Percentiles rank a stretch among this genome's conserved stretches.
These are phyloP conservation scores for Penicillium argentinense DNA, from an alignment of 495 filamentous ascomycete genomes.

Conservation along the genomic window DNA sequence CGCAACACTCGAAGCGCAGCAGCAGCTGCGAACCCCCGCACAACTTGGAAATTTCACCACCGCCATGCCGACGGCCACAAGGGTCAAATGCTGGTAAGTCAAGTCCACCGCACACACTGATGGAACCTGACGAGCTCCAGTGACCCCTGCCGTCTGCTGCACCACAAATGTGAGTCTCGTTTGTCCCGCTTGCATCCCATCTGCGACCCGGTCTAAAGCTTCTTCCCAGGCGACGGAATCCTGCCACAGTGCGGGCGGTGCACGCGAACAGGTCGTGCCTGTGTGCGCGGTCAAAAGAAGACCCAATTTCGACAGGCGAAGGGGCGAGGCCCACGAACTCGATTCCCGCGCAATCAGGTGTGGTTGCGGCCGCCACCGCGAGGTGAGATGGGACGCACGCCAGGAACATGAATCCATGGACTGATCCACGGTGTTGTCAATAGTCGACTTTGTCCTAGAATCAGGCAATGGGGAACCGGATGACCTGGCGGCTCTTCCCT, in stretches of 20 bases:
- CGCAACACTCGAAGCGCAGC: no score
- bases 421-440: background rate
- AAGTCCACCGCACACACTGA: background rate
- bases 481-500: background rate
- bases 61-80: no score
- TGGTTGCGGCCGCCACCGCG: slow-evolving; percentile 26
- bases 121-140: slow-evolving; percentile 1
- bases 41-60: no score
- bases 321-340: slow-evolving; percentile 10
- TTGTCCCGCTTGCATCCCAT: background rate
- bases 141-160: slow-evolving; percentile 25
- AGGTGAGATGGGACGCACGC: slow-evolving; percentile 20
- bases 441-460: slow-evolving; percentile 28
- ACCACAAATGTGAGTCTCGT: slow-evolving; percentile 22
- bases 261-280: slow-evolving; percentile 17
- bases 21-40: no score
- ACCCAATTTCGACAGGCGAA: slow-evolving; percentile 20
- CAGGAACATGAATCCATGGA: background rate
- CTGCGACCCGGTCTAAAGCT: background rate
- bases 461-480: slow-evolving; percentile 19
- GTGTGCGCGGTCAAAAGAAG: slow-evolving; percentile 11
- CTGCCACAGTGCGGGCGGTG: slow-evolving; percentile 26
- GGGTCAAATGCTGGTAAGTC: slow-evolving; percentile 18
- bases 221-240: slow-evolving; percentile 17
- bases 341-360: slow-evolving; percentile 27